Evolutionary conservation across 176 grass and related monocot species (phyloP), one percentile per base, ranked within the genome.

Genomic region (Chrysopogon serrulatus): DNA sequence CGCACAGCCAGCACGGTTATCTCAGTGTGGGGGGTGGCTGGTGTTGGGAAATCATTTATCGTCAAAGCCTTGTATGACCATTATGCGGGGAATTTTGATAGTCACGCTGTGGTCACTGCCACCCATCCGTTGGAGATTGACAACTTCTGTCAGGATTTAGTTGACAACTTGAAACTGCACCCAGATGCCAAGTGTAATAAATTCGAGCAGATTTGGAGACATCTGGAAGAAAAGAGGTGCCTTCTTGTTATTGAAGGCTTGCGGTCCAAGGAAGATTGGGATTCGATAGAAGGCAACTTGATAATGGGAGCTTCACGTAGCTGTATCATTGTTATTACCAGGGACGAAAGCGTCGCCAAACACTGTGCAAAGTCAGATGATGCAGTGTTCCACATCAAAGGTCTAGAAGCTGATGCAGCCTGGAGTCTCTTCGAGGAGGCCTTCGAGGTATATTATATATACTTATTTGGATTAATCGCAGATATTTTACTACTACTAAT

Each of bases 31-130:
- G 61, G n/a, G 61, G 17, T 33, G 7, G 13, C 30, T 33, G 28
- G 28, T 17, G 61, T 31, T 3, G 61, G 28, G 61, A 33, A 30
- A 65, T 65, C 61, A 2, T 30, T 15, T 65, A 28, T 65, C 1
- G 30, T 65, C 14, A 0, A 28, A 6, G 27, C 61, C 27, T 12
- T 65, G 4, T 17, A 32, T 30, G 2, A 31, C 10, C 4, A 32
- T 16, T 2, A 3, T 12, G 2, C 6, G 6, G 8, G 10, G 1
- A 15, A 0, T 1, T 65, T 32, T 6, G 1, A 33, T 0, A 33
- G 2, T 2, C 8, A 1, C 14, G 30, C 30, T 15, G 3, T 12
- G 13, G 15, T 65, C 14, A 18, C 4, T 33, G 61, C 11, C 0
- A 2, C 61, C 13, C 12, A 33, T 33, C 28, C 61, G 11, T 33